Evolutionary conservation across 129 eudicot genomes (phyloP).

Genomic region (Pulicaria dysenterica): DNA sequence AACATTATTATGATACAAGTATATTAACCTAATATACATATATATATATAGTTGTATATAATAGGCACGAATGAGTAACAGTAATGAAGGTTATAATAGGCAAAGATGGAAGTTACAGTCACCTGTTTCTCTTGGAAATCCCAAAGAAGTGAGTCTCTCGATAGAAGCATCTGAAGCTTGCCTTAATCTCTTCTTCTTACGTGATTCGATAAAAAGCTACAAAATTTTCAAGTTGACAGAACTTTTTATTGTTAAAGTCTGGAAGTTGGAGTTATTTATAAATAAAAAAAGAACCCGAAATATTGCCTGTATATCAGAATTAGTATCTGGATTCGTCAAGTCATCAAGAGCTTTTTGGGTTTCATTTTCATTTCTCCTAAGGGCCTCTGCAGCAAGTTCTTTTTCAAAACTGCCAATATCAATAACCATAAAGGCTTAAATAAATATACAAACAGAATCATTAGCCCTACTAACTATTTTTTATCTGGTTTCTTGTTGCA

Average conservation of each 20-base stretch:
- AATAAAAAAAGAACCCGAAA: neutral
- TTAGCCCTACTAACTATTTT: neutral
- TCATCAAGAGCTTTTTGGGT: slow-evolving; percentile 80
- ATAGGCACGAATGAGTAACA: too few relatives aligned
- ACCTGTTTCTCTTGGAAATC: slow-evolving; percentile 85
- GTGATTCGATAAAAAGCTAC: slow-evolving; percentile 74
- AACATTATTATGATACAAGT: neutral
- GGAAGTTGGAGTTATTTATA: neutral
- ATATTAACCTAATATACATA: neutral
- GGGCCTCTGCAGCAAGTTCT: slow-evolving; percentile 89
- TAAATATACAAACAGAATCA: neutral
- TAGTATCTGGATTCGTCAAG: slow-evolving; percentile 82
- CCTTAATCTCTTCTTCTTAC: slow-evolving; percentile 65
- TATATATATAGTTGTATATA: neutral
- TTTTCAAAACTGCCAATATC: slow-evolving; percentile 63
- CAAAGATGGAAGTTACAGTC: neutral
- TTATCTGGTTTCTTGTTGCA: too few relatives aligned
- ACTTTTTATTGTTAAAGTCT: neutral
- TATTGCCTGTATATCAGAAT: slow-evolving; percentile 66
- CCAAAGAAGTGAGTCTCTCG: slow-evolving; percentile 65
- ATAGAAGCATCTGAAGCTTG: slow-evolving; percentile 45
- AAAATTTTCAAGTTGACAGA: slow-evolving; percentile 1
- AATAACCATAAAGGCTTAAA: slow-evolving; percentile 16
- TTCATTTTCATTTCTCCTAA: slow-evolving; percentile 90
- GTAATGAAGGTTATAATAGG: neutral